Percentiles rank a stretch among this genome's conserved stretches.
phyloP scores from a whole-genome alignment of 306 rosid species.

The Parietaria judaica region DNA sequence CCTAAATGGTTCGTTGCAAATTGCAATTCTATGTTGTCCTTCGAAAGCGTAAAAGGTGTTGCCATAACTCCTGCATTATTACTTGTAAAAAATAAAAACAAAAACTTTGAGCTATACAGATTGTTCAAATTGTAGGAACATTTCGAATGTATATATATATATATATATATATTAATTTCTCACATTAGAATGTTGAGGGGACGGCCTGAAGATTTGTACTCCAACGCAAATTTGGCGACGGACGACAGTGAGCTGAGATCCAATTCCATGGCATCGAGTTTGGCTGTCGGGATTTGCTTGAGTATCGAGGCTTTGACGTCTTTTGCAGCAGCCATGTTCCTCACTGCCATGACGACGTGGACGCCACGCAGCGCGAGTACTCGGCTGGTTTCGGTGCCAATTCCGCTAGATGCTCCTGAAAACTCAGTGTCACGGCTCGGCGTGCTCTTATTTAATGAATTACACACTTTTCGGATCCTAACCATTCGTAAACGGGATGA shows the following conservation, averaged over 20 bases:
- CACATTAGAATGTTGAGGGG: conserved; percentile 66
- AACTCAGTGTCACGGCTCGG: conserved; percentile 12
- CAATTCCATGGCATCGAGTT: conserved; percentile 57
- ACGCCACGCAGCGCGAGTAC: conserved; percentile 87
- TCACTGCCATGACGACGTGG: conserved; percentile 70
- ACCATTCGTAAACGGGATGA: not conserved
- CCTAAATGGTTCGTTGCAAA: conserved; percentile 85
- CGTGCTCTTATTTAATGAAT: too few species aligned
- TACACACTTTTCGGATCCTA: not conserved
- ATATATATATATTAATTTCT: conserved; percentile 11
- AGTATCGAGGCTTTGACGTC: conserved; percentile 43
- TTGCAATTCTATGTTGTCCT: conserved; percentile 73
- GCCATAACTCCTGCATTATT: conserved; percentile 90
- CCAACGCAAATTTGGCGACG: conserved; percentile 59
- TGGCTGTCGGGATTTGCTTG: conserved; percentile 62
- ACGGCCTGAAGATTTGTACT: conserved; percentile 45
- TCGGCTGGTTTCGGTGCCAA: conserved; percentile 66
- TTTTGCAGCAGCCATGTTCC: conserved; percentile 49
- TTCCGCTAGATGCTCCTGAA: conserved; percentile 81
- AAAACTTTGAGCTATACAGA: not conserved
- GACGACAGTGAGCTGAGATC: conserved; percentile 72
- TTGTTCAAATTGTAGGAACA: not conserved
- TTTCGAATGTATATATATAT: not conserved
- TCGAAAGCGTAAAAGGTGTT: conserved; percentile 51
- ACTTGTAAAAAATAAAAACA: conserved; percentile 33